These are phyloP conservation scores for Dioszegia hungarica DNA, from an alignment of 768 basidiomycete species.

Conservation along the genomic window DNA sequence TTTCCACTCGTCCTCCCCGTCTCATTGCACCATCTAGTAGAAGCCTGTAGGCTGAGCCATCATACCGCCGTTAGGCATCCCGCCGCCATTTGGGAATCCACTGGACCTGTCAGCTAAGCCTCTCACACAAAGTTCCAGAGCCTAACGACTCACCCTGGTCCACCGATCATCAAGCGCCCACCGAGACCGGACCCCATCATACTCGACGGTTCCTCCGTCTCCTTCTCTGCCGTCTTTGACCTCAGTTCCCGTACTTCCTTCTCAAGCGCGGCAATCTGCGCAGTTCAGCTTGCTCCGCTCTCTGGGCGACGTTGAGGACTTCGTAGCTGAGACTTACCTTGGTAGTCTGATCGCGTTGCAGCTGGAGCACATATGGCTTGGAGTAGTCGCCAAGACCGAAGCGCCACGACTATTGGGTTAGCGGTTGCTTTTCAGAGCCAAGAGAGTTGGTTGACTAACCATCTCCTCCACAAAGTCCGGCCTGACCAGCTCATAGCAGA, in stretches of 20 bases:
- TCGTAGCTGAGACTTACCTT: constrained; percentile 21
- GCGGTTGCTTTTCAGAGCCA: neutral
- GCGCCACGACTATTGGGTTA: constrained; percentile 65
- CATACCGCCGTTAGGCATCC: constrained; percentile 35
- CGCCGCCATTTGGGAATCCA: constrained; percentile 23
- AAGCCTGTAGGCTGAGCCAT: constrained; percentile 40
- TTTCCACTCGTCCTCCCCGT: no score
- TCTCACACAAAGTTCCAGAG: neutral
- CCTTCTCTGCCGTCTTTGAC: constrained; percentile 79
- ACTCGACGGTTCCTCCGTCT: constrained; percentile 65
- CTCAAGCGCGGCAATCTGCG: constrained; percentile 69
- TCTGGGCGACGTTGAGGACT: neutral
- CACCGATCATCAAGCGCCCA: constrained; percentile 46
- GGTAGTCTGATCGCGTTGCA: constrained; percentile 58
- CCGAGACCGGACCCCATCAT: constrained; percentile 75
- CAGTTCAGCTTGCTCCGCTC: neutral
- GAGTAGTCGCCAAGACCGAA: constrained; percentile 94
- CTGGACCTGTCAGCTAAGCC: constrained; percentile 2
- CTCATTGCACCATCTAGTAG: constrained; percentile 17
- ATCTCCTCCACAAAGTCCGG: constrained; percentile 89
- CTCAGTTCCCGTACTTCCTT: constrained; percentile 83
- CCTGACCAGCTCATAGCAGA: constrained; percentile 92
- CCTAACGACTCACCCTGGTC: constrained; percentile 31
- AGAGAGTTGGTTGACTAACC: constrained; percentile 35
- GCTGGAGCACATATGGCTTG: constrained; percentile 92